Evolutionary conservation across 2,329 filamentous ascomycete genomes (phyloP).

Genomic region (Paraphoma chrysanthemicola): DNA sequence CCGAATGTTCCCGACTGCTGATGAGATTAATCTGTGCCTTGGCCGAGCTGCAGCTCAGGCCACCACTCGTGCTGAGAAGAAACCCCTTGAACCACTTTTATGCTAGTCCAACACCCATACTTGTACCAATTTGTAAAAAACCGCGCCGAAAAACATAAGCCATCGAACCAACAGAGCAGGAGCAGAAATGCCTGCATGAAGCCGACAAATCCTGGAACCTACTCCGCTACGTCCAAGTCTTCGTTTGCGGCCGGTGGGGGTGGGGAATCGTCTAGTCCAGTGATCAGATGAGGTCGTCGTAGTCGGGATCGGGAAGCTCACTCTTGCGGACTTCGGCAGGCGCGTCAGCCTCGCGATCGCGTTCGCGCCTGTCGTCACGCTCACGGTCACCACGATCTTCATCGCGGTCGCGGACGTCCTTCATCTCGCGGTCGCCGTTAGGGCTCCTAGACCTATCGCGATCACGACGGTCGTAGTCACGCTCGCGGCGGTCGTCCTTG

Average conservation of each 20-base stretch:
- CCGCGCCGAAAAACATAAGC: slow-evolving; percentile 22
- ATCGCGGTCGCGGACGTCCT: slow-evolving; percentile 65
- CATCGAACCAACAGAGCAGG: slow-evolving; percentile 18
- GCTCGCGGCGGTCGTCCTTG: slow-evolving; percentile 71
- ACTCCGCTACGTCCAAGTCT: slow-evolving; percentile 94
- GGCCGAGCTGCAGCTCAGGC: slow-evolving; percentile 29
- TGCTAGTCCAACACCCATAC: slow-evolving; percentile 31
- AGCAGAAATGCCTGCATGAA: slow-evolving; percentile 14
- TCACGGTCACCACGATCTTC: slow-evolving; percentile 61
- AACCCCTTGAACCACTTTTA: slow-evolving; percentile 31
- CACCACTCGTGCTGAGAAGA: slow-evolving; percentile 31
- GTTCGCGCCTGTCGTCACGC: slow-evolving; percentile 44
- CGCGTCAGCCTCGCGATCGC: slow-evolving; percentile 69
- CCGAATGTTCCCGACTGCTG: slow-evolving; percentile 40
- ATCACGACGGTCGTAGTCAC: slow-evolving; percentile 73
- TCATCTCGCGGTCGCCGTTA: slow-evolving; percentile 60
- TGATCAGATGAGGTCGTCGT: slow-evolving; percentile 34
- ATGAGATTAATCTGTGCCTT: slow-evolving; percentile 44
- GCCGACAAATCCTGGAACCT: slow-evolving; percentile 24
- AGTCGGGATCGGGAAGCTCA: slow-evolving; percentile 50
- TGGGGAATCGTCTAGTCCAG: slow-evolving; percentile 71
- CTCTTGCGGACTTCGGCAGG: slow-evolving; percentile 93
- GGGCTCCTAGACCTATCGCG: slow-evolving; percentile 75
- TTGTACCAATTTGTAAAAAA: slow-evolving; percentile 27
- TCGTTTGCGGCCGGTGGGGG: slow-evolving; percentile 77